Base-by-base conservation (phyloP, 2,329 filamentous ascomycete species). In the Acarospora socialis region DNA sequence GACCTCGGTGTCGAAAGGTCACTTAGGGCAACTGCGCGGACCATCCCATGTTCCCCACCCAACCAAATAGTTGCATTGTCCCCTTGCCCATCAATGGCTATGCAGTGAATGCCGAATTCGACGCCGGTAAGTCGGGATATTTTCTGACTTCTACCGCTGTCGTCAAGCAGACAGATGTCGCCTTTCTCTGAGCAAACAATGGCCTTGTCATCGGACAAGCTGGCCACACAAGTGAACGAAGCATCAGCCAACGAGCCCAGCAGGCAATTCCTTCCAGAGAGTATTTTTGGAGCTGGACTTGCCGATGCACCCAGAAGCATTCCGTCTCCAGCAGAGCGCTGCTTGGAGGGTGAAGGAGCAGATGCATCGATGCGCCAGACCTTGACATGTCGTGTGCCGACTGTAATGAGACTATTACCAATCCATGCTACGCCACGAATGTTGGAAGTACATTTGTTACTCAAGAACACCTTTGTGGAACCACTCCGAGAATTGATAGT, bases 341-440 rank as follows among this genome's bases (percentile, higher is more conserved):
- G 54, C 49, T 81, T 82, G 6, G 66, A 61, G 2, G 80, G 77
- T 14, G 78, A 78, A 12, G 65, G 58, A 24, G 50, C 61, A 35
- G 47, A 58, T 16, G 87, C 82, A 21, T 90, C 81, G 7, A 90
- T 68, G 43, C 77, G 77, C 90, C 90, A 98, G 30, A 92, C 70
- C 55, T 94, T 95, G 53, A 94, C 73, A 57, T 94, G 87, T 16
- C 90, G 74, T 31, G 90, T 79, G 9, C 90, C 90, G 15, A 90
- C 72, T 14, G 87, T 94, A 36, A 98, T 65, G 32, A 98, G 66
- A 43, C 60, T 80, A 43, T 68, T 78, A 7, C 86, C 86, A 55
- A 94, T 73, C 87, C 90, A 98, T 23, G 80, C 68, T 72, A 98
- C 92, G 32, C 78, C 76, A 41, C 77, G 77, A 46, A 95, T 71